Conservation (phyloP, 495 filamentous ascomycete genomes). For the Sabuloglossum arenarium region DNA sequence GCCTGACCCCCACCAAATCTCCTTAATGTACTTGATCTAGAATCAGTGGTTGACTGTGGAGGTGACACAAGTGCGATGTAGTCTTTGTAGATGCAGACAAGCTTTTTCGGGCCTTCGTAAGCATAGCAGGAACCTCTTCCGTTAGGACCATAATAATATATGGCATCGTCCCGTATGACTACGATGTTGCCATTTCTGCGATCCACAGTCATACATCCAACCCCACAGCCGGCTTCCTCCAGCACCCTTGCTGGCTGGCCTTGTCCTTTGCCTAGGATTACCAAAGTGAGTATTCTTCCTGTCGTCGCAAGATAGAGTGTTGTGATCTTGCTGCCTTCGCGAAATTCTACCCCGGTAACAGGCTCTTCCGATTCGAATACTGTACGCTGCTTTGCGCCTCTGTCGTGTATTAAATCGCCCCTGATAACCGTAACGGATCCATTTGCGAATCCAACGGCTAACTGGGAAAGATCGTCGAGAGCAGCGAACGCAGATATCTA, state of each 20-base stretch:
- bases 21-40: constrained; percentile 28
- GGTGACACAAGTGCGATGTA: constrained; percentile 83
- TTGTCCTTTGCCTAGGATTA: constrained; percentile 70
- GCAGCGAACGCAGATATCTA: constrained; percentile 81
- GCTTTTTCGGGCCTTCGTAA: constrained; percentile 75
- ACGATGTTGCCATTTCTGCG: constrained; percentile 62
- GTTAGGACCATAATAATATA: constrained; percentile 77
- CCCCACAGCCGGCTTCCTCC: constrained; percentile 71
- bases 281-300: constrained; percentile 63
- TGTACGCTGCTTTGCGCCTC: constrained; percentile 86
- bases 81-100: constrained; percentile 60
- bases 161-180: constrained; percentile 79
- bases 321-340: constrained; percentile 37
- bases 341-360: constrained; percentile 71
- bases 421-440: constrained; percentile 84
- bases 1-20: constrained; percentile 46
- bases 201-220: constrained; percentile 85
- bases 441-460: constrained; percentile 90
- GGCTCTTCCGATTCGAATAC: constrained; percentile 96
- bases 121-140: constrained; percentile 73
- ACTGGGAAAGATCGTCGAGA: constrained; percentile 68
- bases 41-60: constrained; percentile 34
- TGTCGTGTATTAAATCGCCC: constrained; percentile 86
- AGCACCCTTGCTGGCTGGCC: constrained; percentile 73
- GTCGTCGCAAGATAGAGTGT: constrained; percentile 87